Conservation (phyloP, 352 stramenopile genomes). For the Phytophthora ohioensis region DNA sequence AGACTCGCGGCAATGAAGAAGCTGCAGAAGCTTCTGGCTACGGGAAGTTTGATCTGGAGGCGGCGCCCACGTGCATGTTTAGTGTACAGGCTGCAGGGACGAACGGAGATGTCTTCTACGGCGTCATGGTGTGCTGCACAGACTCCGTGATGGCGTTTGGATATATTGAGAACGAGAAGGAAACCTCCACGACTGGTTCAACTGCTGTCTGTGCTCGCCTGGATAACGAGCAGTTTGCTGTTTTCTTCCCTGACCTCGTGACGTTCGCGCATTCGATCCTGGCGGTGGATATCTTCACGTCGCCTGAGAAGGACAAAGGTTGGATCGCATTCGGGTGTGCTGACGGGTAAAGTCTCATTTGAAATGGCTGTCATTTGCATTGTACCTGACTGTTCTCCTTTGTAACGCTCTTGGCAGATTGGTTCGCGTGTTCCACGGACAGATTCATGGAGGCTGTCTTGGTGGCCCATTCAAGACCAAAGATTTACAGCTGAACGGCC, state of each 20-base stretch:
- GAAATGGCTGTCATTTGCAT: neutral
- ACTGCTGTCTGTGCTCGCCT: conserved; percentile 52
- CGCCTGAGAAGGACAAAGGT: conserved; percentile 36
- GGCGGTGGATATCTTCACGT: conserved; percentile 49
- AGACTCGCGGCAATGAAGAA: conserved; percentile 21
- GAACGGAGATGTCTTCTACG: conserved; percentile 52
- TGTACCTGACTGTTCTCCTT: conserved; percentile 1
- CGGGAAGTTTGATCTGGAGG: conserved; percentile 65
- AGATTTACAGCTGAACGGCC: conserved; percentile 66
- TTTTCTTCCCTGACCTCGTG: conserved; percentile 77
- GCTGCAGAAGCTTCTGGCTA: conserved; percentile 9
- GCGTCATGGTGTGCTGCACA: conserved; percentile 67
- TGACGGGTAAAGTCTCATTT: conserved; percentile 53
- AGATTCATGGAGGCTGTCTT: conserved; percentile 40
- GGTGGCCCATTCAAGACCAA: conserved; percentile 57
- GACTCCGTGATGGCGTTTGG: conserved; percentile 73
- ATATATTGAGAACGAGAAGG: conserved; percentile 53
- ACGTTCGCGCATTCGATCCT: conserved; percentile 66
- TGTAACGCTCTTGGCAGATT: conserved; percentile 33
- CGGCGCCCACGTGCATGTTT: conserved; percentile 61
- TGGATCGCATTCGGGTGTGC: conserved; percentile 75
- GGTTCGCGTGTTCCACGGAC: conserved; percentile 60
- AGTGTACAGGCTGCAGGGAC: conserved; percentile 49
- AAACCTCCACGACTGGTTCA: conserved; percentile 2
- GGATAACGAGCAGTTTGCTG: conserved; percentile 66